Percentiles rank a stretch among this genome's conserved stretches.
phyloP scores from a whole-genome alignment of 257 asterid genomes.

The Lithospermum erythrorhizon region DNA sequence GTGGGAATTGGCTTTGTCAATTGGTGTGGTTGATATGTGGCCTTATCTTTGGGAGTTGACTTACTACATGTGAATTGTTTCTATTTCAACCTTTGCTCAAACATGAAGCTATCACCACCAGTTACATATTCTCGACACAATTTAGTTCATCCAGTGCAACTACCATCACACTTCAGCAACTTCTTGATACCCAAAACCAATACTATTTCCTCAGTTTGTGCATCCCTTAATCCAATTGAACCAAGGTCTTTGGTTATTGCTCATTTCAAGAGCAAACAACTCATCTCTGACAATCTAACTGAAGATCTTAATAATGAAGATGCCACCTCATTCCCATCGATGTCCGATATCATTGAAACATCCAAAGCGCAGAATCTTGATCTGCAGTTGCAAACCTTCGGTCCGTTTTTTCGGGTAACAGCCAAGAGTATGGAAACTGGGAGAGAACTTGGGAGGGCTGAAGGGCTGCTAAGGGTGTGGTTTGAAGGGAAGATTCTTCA shows the following conservation, averaged over 20 bases:
- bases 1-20: not conserved
- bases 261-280: not conserved
- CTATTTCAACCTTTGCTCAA: slow-evolving; percentile 6
- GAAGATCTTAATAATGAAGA: slow-evolving; percentile 4
- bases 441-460: slow-evolving; percentile 60
- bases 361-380: slow-evolving; percentile 66
- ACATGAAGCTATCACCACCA: slow-evolving; percentile 5
- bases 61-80: not conserved
- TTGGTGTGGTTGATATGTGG: not conserved
- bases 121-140: slow-evolving; percentile 8
- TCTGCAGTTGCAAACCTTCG: slow-evolving; percentile 44
- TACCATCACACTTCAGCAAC: not conserved
- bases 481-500: slow-evolving; percentile 68
- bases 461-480: slow-evolving; percentile 76
- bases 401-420: slow-evolving; percentile 76
- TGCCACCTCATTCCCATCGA: slow-evolving; percentile 33
- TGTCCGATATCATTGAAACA: slow-evolving; percentile 62
- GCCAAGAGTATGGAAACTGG: slow-evolving; percentile 40
- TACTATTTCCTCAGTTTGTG: not conserved
- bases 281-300: not conserved
- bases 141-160: slow-evolving; percentile 4
- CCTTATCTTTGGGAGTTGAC: not conserved
- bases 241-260: not conserved
- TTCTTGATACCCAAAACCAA: not conserved
- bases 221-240: not conserved